phyloP scores from a whole-genome alignment of 2,329 filamentous ascomycete species.

The Fusarium longipes region DNA sequence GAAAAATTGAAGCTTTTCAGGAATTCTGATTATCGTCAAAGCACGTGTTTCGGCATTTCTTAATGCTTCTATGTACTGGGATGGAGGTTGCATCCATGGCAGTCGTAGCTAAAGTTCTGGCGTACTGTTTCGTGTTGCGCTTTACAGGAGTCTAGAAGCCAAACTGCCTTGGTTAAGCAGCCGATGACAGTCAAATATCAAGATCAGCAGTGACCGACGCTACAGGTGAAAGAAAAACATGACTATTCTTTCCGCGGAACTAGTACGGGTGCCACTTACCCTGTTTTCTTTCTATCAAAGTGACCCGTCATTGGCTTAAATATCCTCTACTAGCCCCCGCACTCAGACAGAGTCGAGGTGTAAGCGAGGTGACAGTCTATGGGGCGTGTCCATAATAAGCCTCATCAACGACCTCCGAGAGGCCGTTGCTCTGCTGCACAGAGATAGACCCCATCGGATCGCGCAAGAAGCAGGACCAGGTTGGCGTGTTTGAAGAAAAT shows the following conservation, averaged over 20 bases:
- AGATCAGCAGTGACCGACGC: slow-evolving; percentile 44
- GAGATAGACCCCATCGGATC: neutral
- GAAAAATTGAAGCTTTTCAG: neutral
- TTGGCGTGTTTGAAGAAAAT: neutral
- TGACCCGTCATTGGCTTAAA: neutral
- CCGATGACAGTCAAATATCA: slow-evolving; percentile 52
- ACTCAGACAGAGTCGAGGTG: slow-evolving; percentile 7
- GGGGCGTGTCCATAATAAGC: slow-evolving; percentile 1
- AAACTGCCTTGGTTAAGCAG: slow-evolving; percentile 11
- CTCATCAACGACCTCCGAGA: neutral
- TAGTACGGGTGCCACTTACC: neutral
- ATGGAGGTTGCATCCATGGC: neutral
- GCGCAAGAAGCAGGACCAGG: neutral
- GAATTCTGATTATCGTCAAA: neutral
- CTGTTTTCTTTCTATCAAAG: slow-evolving; percentile 5
- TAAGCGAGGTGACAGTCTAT: slow-evolving; percentile 9
- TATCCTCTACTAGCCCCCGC: slow-evolving; percentile 24
- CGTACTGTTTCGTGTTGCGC: neutral
- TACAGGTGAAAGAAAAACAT: slow-evolving; percentile 23
- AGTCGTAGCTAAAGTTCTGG: neutral
- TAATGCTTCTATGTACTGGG: neutral
- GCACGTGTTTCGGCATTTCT: slow-evolving; percentile 24
- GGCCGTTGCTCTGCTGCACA: neutral
- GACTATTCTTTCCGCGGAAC: neutral
- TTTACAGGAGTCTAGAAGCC: slow-evolving; percentile 9